Evolutionary conservation across 768 basidiomycete species (phyloP), one percentile per base, ranked within the genome.

Genomic region (Boletus vinaceobasis): DNA sequence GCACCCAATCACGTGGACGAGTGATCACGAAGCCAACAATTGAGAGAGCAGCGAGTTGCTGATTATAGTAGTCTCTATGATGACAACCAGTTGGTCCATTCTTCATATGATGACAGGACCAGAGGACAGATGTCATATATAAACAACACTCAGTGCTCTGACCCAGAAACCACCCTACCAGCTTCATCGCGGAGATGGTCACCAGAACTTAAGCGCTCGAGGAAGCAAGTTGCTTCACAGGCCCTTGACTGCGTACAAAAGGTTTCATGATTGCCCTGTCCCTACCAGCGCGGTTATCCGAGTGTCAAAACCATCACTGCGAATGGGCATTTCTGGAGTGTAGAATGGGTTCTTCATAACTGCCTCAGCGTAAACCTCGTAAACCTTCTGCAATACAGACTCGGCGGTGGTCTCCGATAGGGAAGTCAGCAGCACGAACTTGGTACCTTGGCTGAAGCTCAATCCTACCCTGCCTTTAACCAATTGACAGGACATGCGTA

Each of bases 341-440:
- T 98, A 93, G 73, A 99, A 99, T 1, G 97, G 97, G 66, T 98
- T 98, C 78, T 98, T 98, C 92, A 98, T 96, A 51, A 94, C 94
- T 1, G 90, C 85, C 66, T 98, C 97, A 1, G 95, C 81, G 69
- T 98, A 99, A 19, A 82, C 84, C 69, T 98, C 93, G 71, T 98
- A 98, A 44, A 93, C 86, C 69, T 86, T 90, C 64, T 88, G 86
- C 38, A 99, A 75, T 21, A 88, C 76, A 4, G 80, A 64, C 21
- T 85, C 92, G 33, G 89, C 84, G 2, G 81, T 81, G 8, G 82
- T 74, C 62, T 93, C 90, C 2, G 83, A 77, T 37, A 91, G 73
- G 2, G 94, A 93, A 17, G 93, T 93, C 42, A 97, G 73, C 5
- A 98, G 78, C 5, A 99, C 93, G 62, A 98, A 97, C 73, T 98